Evolutionary conservation across 768 basidiomycete species (phyloP), one percentile per base, ranked within the genome.

Genomic region (Suillus hirtellus): DNA sequence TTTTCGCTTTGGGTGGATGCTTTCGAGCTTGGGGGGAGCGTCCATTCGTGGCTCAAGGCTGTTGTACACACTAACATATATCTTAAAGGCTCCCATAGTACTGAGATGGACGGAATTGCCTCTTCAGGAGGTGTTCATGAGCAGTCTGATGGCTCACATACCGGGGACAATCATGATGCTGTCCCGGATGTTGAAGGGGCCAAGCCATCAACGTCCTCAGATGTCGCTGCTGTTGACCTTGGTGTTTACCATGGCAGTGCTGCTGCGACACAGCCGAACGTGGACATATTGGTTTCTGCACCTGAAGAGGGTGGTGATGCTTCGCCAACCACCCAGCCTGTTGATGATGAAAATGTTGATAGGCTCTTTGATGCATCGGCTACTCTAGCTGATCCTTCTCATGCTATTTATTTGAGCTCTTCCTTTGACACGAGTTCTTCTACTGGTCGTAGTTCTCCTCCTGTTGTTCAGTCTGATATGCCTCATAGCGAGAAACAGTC

Each of bases 31-130:
- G 64, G 67, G 71, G 73, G 76, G 79, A 77, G 77, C 79, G 76
- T 75, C 79, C 81, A 74, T 79, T 71, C 65, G 62, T 66, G 58
- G 59, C 53, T 62, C 52, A 78, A 70, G 74, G 77, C 31, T 31
- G 31, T 80, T 83, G 81, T 85, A 79, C 79, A 80, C 73, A 76
- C 90, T 91, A 76, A 92, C 77, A 75, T 68, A 73, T 78, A 50
- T 68, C 67, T 69, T 72, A 71, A 82, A 81, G 82, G 78, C 71
- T 72, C 69, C 71, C 69, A 81, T 67, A 56, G 19, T 64, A 24
- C 64, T 77, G 76, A 80, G 76, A 77, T 73, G 69, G 67, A 67
- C 67, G 77, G 69, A 67, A 63, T 65, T 65, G 73, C 70, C 70
- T 66, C 79, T 72, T 74, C 70, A 65, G 77, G 71, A 65, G 65